Evolutionary conservation across 306 rosid genomes (phyloP), one percentile per base, ranked within the genome.

Genomic region (Abrus pulchellus): DNA sequence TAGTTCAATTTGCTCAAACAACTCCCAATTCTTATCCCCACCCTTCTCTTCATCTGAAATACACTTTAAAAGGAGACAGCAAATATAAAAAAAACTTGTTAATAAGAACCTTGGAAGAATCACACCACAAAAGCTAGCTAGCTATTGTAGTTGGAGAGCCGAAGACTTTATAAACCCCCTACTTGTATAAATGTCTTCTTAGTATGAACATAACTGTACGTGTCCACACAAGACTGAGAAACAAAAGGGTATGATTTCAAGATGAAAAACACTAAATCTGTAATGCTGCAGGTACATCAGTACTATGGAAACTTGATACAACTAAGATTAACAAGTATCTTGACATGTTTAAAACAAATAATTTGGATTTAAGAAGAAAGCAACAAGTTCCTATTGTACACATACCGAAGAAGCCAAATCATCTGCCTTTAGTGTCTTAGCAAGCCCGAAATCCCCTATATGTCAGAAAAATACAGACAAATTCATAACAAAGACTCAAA

Each of bases 341-440:
- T 66, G 40, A 11, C 47, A 47, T 56, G 45, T 13, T 48, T 56
- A 53, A 11, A 52, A 33, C 8, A 55, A 74, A 41, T 13, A 45
- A 12, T 50, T 57, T 6, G 72, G 65, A 36, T 64, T 11, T 44
- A 45, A 54, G 38, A 67, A 73, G 52, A 80, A 36, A 20, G 63
- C 28, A 80, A 68, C 27, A 62, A 66, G 13, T 80, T 85, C 68
- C 14, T 32, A 66, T 69, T 60, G 53, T 61, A 80, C 77, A 84
- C 97, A 60, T 93, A 96, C 99, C 78, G 99, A 96, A 76, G 99
- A 96, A 78, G 99, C 97, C 90, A 96, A 87, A 83, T 96, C 99
- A 75, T 96, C 98, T 43, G 94, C 97, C 86, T 93, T 96, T 78
- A 96, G 86, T 53, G 99, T 96, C 88, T 96, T 96, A 50, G 99